These are phyloP conservation scores for Ascochyta lentis DNA, from an alignment of 2,329 filamentous ascomycete species.

Conservation along the genomic window DNA sequence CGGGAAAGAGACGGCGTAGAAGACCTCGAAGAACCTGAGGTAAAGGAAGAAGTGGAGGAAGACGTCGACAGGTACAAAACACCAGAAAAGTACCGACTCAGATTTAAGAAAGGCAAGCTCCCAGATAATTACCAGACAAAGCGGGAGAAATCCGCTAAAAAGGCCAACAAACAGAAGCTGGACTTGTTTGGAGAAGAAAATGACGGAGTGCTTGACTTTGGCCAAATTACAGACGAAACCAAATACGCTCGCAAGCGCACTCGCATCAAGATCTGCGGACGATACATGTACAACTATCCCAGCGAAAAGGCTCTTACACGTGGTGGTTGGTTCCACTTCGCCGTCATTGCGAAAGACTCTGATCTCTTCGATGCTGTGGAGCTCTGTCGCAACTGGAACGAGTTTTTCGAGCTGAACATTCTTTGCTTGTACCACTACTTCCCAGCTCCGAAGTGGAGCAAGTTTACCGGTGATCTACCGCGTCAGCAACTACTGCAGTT, in stretches of 20 bases:
- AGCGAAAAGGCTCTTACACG: conserved; percentile 56
- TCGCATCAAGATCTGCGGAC: conserved; percentile 56
- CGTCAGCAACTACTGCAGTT: conserved; percentile 53
- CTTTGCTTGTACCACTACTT: conserved; percentile 57
- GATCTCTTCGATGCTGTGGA: conserved; percentile 52
- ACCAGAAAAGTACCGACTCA: conserved; percentile 16
- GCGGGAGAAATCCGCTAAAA: conserved; percentile 42
- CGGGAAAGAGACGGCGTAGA: conserved; percentile 50
- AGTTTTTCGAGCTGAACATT: conserved; percentile 58
- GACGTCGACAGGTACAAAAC: conserved; percentile 11
- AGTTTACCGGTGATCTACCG: conserved; percentile 50
- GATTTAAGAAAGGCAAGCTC: conserved; percentile 12
- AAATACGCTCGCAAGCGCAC: conserved; percentile 48
- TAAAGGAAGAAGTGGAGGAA: conserved; percentile 28
- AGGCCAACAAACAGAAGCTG: conserved; percentile 2
- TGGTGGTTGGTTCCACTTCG: conserved; percentile 60
- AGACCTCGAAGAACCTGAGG: conserved; percentile 35
- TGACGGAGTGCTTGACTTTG: conserved; percentile 45
- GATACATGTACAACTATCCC: conserved; percentile 60
- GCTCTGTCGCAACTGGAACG: conserved; percentile 60
- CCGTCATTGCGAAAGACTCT: conserved; percentile 58
- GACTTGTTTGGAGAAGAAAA: conserved; percentile 12
- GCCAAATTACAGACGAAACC: conserved; percentile 44
- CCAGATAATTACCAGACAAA: conserved; percentile 37
- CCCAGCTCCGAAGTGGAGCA: conserved; percentile 55